Conservation (phyloP, 495 filamentous ascomycete species). For the Aspergillus hancockii region DNA sequence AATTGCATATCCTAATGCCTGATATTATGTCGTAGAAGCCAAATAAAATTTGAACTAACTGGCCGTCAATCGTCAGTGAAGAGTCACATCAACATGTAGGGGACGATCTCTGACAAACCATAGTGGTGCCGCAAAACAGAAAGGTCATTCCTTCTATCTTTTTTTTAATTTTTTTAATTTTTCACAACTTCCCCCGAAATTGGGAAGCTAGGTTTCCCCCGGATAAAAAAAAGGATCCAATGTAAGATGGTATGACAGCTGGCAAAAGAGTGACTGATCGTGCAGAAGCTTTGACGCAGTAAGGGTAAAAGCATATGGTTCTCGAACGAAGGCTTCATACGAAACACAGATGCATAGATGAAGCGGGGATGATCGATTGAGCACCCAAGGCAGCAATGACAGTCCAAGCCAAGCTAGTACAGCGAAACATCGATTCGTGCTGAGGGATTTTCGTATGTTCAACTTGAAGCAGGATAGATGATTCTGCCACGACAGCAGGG, state of each 20-base stretch:
- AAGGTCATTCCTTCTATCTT: slow-evolving; percentile 16
- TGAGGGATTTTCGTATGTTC: slow-evolving; percentile 48
- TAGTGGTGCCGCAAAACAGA: slow-evolving; percentile 8
- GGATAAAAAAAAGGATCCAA: slow-evolving; percentile 25
- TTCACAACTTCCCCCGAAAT: slow-evolving; percentile 20
- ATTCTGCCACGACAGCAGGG: slow-evolving; percentile 41
- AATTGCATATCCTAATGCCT: slow-evolving; percentile 20
- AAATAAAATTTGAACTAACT: slow-evolving; percentile 21
- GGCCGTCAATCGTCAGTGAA: slow-evolving; percentile 25
- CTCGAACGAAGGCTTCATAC: slow-evolving; percentile 24
- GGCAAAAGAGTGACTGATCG: slow-evolving; percentile 38
- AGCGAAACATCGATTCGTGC: slow-evolving; percentile 28
- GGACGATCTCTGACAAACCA: slow-evolving; percentile 21
- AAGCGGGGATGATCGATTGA: slow-evolving; percentile 39
- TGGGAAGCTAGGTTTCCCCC: slow-evolving; percentile 32
- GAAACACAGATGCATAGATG: slow-evolving; percentile 21
- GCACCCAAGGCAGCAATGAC: slow-evolving; percentile 35
- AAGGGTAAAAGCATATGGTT: slow-evolving; percentile 20
- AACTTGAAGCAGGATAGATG: slow-evolving; percentile 30
- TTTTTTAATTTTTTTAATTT: slow-evolving; percentile 14
- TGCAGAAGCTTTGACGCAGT: slow-evolving; percentile 43
- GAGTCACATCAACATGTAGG: slow-evolving; percentile 15
- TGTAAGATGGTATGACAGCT: slow-evolving; percentile 45
- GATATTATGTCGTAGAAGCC: slow-evolving; percentile 18
- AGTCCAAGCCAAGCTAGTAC: slow-evolving; percentile 32